Percentiles rank a stretch among this genome's conserved stretches.
phyloP scores from a whole-genome alignment of 495 filamentous ascomycete species.

The Aspergillus saccharolyticus region DNA sequence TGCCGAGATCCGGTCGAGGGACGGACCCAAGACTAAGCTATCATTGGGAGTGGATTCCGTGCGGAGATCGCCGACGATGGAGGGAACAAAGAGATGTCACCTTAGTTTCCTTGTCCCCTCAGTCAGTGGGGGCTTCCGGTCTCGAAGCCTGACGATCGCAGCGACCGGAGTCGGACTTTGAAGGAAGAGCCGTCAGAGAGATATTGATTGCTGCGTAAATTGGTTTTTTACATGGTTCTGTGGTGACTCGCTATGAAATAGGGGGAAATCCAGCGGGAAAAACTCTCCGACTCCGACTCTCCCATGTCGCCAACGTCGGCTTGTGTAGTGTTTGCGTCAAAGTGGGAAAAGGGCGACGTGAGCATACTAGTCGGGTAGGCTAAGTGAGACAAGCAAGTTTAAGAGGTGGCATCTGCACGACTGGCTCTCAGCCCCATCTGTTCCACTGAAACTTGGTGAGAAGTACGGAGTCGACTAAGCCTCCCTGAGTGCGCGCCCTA shows the following conservation, averaged over 20 bases:
- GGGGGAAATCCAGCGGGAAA: neutral
- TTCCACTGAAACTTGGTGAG: neutral
- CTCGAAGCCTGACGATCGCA: neutral
- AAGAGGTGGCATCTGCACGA: neutral
- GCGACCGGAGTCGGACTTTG: neutral
- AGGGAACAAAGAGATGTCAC: slow-evolving; percentile 7
- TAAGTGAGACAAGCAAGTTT: neutral
- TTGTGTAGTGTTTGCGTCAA: neutral
- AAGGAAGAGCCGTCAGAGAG: neutral
- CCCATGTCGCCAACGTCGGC: neutral
- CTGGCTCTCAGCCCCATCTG: neutral
- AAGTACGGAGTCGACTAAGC: neutral
- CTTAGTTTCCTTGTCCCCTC: neutral
- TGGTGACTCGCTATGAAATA: neutral
- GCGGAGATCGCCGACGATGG: slow-evolving; percentile 25
- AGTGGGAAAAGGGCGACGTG: neutral
- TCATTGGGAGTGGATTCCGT: neutral
- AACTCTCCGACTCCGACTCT: no score
- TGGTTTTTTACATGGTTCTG: neutral
- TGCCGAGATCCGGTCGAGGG: slow-evolving; percentile 6
- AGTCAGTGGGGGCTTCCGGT: neutral
- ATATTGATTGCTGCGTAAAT: no score
- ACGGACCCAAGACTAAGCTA: neutral
- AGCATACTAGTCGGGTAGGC: neutral
- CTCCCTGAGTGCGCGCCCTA: neutral